phyloP scores from a whole-genome alignment of 2,329 filamentous ascomycete genomes.

The Neophaeococcomyces aloes region DNA sequence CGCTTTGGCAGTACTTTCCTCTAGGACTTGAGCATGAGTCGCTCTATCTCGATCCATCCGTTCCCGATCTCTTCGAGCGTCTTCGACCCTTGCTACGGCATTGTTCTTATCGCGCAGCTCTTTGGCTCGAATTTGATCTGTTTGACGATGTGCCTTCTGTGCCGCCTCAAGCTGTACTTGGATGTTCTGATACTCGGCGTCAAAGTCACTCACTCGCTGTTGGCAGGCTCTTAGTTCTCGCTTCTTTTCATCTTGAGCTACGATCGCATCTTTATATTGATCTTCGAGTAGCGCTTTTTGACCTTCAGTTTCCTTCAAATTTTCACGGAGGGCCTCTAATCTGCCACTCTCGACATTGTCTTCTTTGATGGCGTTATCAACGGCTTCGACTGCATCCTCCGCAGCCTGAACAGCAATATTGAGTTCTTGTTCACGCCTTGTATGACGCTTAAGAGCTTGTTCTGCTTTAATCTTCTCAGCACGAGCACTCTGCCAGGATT shows the following conservation, averaged over 20 bases:
- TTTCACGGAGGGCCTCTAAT: constrained; percentile 48
- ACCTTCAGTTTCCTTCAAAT: constrained; percentile 48
- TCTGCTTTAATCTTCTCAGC: constrained; percentile 42
- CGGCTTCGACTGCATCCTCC: constrained; percentile 51
- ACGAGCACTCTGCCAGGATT: constrained; percentile 39
- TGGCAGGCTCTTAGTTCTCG: constrained; percentile 30
- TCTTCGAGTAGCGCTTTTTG: constrained; percentile 34
- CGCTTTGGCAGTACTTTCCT: constrained; percentile 38
- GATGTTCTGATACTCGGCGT: constrained; percentile 29
- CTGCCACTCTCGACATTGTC: constrained; percentile 54
- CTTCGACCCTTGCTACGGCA: constrained; percentile 43
- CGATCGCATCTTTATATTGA: constrained; percentile 40
- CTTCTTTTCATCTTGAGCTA: constrained; percentile 36
- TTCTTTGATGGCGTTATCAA: constrained; percentile 55
- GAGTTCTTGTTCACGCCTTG: constrained; percentile 38
- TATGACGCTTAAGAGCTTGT: constrained; percentile 41
- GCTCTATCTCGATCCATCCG: constrained; percentile 23
- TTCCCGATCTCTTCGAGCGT: constrained; percentile 37
- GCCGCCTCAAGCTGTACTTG: constrained; percentile 21
- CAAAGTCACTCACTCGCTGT: constrained; percentile 27
- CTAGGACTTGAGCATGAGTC: constrained; percentile 24
- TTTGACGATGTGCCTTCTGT: constrained; percentile 9
- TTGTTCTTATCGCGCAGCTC: constrained; percentile 52
- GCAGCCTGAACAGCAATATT: constrained; percentile 48
- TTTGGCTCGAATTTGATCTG: constrained; percentile 28